Conservation (phyloP, 2,329 filamentous ascomycete genomes). For the Clarireedia sp. region DNA sequence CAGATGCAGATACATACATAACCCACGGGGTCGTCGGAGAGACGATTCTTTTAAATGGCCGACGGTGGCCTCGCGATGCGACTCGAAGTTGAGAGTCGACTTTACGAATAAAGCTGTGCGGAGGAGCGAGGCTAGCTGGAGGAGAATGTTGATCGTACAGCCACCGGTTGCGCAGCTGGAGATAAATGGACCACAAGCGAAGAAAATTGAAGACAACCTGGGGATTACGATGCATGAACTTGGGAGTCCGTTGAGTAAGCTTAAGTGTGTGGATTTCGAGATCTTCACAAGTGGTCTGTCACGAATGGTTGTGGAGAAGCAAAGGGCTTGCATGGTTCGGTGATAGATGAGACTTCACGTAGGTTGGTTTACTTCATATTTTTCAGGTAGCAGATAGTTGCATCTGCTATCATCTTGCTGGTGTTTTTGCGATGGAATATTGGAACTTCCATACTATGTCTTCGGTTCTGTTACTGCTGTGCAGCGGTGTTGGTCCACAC, state of each 20-base stretch:
- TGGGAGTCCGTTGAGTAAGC: neutral
- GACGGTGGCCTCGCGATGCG: neutral
- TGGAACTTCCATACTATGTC: too few relatives aligned
- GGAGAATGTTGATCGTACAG: constrained; percentile 5
- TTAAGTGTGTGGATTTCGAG: constrained; percentile 5
- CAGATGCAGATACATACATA: neutral
- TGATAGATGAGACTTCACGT: neutral
- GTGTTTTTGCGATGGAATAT: neutral
- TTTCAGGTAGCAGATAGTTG: neutral
- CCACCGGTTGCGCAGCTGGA: constrained; percentile 2
- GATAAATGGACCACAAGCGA: neutral
- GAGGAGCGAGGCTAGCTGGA: constrained; percentile 3
- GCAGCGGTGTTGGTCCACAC: too few relatives aligned
- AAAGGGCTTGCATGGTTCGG: neutral
- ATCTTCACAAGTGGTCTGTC: constrained; percentile 2
- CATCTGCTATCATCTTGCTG: neutral
- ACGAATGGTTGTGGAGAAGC: constrained; percentile 3
- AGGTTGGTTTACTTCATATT: neutral
- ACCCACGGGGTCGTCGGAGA: neutral
- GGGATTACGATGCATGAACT: constrained; percentile 2
- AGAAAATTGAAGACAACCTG: neutral
- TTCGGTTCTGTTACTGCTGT: too few relatives aligned
- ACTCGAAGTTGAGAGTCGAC: neutral
- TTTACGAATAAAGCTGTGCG: neutral
- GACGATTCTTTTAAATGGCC: neutral